A percentile compares a stretch with the other conserved stretches of the same genome.
Conservation (phyloP, 2,329 filamentous ascomycete genomes). For the Chaetomium globosum region DNA sequence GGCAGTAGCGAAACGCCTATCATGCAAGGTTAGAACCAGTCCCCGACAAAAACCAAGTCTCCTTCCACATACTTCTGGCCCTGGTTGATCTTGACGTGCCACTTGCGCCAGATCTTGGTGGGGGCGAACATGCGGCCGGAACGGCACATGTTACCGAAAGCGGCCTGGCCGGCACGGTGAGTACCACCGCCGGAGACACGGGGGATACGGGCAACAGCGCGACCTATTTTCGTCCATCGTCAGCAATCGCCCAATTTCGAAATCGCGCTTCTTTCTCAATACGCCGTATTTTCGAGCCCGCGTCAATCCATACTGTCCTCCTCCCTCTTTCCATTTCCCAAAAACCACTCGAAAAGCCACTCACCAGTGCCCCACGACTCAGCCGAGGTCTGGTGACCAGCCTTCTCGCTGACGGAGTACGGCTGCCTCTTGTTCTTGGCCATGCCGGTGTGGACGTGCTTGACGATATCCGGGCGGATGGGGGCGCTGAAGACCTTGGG, state of each 20-base stretch:
- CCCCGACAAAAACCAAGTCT: constrained; percentile 1
- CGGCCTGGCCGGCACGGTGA: constrained; percentile 99
- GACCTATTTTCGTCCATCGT: constrained; percentile 62
- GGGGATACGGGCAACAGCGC: constrained; percentile 99
- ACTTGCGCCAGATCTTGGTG: constrained; percentile 99
- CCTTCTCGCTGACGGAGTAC: constrained; percentile 99
- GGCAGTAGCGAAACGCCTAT: constrained; percentile 92
- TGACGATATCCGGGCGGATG: constrained; percentile 98
- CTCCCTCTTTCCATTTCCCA: neutral
- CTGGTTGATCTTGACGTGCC: constrained; percentile 99
- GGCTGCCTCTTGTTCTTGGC: constrained; percentile 99
- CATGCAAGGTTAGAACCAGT: constrained; percentile 33
- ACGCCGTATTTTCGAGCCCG: neutral
- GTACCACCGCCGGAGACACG: constrained; percentile 99
- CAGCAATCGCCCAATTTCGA: constrained; percentile 25
- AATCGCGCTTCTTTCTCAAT: neutral
- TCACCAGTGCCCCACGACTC: constrained; percentile 75
- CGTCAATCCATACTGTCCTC: neutral
- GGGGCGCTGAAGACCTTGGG: constrained; percentile 96
- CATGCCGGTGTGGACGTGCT: constrained; percentile 98
- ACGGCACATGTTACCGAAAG: constrained; percentile 99
- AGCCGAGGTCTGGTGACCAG: constrained; percentile 99
- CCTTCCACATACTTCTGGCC: constrained; percentile 79
- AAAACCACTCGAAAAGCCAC: constrained; percentile 25
- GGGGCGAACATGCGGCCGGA: constrained; percentile 99